A percentile compares a stretch with the other conserved stretches of the same genome.
Conservation (phyloP, 495 filamentous ascomycete genomes). For the Hypoxylon lienhwacheense region DNA sequence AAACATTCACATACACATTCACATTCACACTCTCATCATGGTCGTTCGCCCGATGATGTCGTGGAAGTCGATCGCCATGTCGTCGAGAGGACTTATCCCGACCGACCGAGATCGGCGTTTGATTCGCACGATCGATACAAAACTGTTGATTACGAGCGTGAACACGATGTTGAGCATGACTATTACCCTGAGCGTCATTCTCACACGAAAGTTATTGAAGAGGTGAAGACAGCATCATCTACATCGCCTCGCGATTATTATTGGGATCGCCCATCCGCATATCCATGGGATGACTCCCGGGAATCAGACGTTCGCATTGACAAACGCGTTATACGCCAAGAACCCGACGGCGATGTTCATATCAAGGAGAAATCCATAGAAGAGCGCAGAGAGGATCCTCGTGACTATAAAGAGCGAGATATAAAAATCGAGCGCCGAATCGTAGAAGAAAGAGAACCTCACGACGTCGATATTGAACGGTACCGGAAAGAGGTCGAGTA, state of each 20-base stretch:
- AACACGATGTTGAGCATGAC: constrained; percentile 56
- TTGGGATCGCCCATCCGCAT: constrained; percentile 44
- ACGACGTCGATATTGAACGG: constrained; percentile 57
- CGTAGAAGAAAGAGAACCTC: constrained; percentile 48
- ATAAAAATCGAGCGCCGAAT: constrained; percentile 51
- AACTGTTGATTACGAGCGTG: constrained; percentile 56
- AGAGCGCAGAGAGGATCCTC: constrained; percentile 31
- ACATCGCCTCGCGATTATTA: constrained; percentile 41
- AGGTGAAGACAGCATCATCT: constrained; percentile 43
- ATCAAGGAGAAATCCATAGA: constrained; percentile 36
- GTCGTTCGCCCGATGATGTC: constrained; percentile 42
- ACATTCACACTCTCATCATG: constrained; percentile 40
- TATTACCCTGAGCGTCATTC: constrained; percentile 38
- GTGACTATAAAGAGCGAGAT: constrained; percentile 46
- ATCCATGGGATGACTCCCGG: constrained; percentile 43
- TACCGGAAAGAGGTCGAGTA: constrained; percentile 71
- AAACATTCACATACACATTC: constrained; percentile 38
- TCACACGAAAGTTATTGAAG: constrained; percentile 42
- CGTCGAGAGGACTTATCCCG: constrained; percentile 49
- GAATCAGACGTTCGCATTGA: constrained; percentile 49
- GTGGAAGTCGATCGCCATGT: constrained; percentile 53
- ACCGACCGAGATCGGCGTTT: constrained; percentile 49
- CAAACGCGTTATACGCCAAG: constrained; percentile 47
- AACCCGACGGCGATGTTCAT: constrained; percentile 35
- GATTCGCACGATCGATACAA: constrained; percentile 56